A percentile compares a stretch with the other conserved stretches of the same genome.
Conservation (phyloP, 179 eudicot species). For the Corrigiola litoralis region DNA sequence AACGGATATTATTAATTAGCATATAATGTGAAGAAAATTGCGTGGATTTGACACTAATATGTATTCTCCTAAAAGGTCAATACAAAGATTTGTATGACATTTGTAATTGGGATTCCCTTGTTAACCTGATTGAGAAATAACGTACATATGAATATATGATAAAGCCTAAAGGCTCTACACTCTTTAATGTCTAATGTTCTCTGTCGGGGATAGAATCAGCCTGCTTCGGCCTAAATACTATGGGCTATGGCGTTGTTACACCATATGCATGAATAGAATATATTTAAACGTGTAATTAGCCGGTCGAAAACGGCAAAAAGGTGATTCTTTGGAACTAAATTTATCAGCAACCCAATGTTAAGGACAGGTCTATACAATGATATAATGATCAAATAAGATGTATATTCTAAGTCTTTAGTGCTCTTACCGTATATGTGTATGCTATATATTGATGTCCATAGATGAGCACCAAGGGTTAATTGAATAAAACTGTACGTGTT, state of each 20-base stretch:
- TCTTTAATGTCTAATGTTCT: not conserved
- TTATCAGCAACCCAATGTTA: not conserved
- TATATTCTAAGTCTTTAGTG: constrained; percentile 3
- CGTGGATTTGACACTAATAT: no score
- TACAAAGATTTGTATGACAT: no score
- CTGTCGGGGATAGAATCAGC: not conserved
- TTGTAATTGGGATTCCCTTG: no score
- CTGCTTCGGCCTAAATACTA: no score
- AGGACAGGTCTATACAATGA: not conserved
- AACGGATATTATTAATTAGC: no score
- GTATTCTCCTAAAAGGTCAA: no score
- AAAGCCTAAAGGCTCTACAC: no score
- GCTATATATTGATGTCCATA: not conserved
- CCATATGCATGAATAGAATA: not conserved
- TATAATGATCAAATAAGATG: not conserved
- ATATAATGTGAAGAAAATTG: no score
- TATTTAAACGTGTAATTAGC: not conserved
- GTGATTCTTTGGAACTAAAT: constrained; percentile 2
- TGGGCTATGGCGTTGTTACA: not conserved
- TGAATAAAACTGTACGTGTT: not conserved
- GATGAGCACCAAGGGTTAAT: constrained; percentile 8
- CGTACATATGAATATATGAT: no score
- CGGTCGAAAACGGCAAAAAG: not conserved
- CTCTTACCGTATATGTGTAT: not conserved
- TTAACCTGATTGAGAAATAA: no score